phyloP scores from a whole-genome alignment of 129 eudicot genomes.

The Helichrysum umbraculigerum region DNA sequence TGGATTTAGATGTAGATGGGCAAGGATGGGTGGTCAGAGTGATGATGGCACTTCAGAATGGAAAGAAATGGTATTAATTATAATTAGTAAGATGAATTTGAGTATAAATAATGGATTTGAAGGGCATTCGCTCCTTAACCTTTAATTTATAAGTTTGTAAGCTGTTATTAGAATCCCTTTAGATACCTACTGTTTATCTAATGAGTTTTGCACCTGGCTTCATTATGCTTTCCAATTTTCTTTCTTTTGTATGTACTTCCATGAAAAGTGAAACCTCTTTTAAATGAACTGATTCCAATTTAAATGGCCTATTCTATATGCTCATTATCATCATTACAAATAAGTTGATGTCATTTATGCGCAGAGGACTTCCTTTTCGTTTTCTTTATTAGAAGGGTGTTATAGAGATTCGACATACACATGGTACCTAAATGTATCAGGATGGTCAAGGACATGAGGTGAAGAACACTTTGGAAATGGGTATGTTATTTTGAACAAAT shows the following conservation, averaged over 20 bases:
- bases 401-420: too few relatives aligned
- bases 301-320: conserved; percentile 1
- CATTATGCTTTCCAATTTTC: neutral
- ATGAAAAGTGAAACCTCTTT: neutral
- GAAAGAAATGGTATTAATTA: conserved; percentile 87
- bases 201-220: neutral
- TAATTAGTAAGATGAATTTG: conserved; percentile 23
- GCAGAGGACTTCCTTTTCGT: too few relatives aligned
- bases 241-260: neutral
- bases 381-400: too few relatives aligned
- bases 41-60: conserved; percentile 73
- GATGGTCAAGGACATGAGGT: too few relatives aligned
- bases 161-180: neutral
- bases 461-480: too few relatives aligned
- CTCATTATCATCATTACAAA: conserved; percentile 1
- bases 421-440: too few relatives aligned
- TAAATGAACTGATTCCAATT: neutral
- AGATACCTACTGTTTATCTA: neutral
- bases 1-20: conserved; percentile 93
- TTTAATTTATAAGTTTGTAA: conserved; percentile 16
- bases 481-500: too few relatives aligned
- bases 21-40: conserved; percentile 87
- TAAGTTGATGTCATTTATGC: too few relatives aligned
- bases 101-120: neutral
- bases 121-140: neutral